phyloP scores from a whole-genome alignment of 148 eudicot genomes.

The Chenopodium formosanum region DNA sequence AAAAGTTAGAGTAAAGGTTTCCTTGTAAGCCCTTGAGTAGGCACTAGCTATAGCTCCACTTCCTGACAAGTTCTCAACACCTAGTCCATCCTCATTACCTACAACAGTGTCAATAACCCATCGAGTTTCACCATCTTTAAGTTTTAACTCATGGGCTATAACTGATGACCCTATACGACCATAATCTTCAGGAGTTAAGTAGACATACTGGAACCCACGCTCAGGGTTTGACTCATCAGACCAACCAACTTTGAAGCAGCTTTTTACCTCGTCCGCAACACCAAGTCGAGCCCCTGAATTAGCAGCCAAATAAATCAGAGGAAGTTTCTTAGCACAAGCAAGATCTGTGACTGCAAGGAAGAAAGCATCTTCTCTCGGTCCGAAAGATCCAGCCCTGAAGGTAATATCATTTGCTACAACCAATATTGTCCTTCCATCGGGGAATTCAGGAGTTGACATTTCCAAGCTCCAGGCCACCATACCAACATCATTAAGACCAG shows the following conservation, averaged over 20 bases:
- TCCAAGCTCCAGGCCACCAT: conserved; percentile 97
- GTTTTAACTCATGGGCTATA: conserved; percentile 78
- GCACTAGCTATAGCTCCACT: conserved; percentile 99
- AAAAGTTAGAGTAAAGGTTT: conserved; percentile 90
- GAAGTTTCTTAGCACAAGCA: conserved; percentile 82
- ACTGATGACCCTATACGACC: conserved; percentile 58
- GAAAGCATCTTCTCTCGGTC: conserved; percentile 92
- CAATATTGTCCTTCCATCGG: conserved; percentile 74
- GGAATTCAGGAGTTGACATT: conserved; percentile 96
- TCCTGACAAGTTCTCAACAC: conserved; percentile 91
- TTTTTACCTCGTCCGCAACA: conserved; percentile 90
- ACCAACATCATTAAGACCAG: conserved; percentile 78
- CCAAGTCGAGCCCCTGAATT: conserved; percentile 98
- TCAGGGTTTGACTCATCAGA: conserved; percentile 80
- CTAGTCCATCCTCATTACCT: conserved; percentile 92
- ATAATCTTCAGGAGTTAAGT: conserved; percentile 84
- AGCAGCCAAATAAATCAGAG: conserved; percentile 91
- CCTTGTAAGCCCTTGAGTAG: conserved; percentile 87
- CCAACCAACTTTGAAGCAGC: conserved; percentile 99
- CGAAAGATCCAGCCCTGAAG: conserved; percentile 92
- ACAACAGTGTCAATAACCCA: conserved; percentile 95
- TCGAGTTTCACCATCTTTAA: conserved; percentile 65
- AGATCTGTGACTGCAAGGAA: conserved; percentile 88
- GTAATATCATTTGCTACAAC: conserved; percentile 90
- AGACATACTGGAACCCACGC: conserved; percentile 83